Evolutionary conservation across 371 early-diverging fungal species (phyloP).

Genomic region (Conidiobolus coronatus): DNA sequence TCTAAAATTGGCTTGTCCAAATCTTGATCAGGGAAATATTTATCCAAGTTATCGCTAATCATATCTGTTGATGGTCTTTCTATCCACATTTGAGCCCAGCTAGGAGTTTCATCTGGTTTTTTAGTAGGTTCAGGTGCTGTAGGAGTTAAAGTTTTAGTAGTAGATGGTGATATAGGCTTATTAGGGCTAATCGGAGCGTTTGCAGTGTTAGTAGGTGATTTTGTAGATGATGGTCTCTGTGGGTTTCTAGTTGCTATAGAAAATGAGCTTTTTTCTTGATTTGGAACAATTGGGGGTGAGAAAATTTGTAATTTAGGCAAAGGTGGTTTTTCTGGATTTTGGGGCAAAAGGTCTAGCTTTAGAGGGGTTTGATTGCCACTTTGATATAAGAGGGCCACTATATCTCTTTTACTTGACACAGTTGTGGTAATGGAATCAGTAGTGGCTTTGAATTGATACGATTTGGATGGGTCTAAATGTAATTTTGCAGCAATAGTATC

Average conservation of each 20-base stretch:
- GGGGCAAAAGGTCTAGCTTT: too few species aligned
- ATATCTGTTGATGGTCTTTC: constrained; percentile 53
- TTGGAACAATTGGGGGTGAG: not conserved
- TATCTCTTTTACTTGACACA: too few species aligned
- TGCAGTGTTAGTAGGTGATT: not conserved
- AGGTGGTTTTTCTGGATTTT: too few species aligned
- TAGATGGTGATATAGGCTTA: not conserved
- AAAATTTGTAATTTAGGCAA: too few species aligned
- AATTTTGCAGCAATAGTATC: not conserved
- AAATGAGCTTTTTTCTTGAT: not conserved
- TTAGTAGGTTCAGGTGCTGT: not conserved
- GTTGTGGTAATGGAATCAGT: not conserved
- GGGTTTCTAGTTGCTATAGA: not conserved
- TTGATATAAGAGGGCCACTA: too few species aligned
- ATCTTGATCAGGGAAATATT: constrained; percentile 54
- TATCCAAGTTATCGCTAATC: constrained; percentile 41
- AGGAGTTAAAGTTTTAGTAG: not conserved
- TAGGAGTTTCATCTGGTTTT: not conserved
- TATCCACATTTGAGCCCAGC: constrained; percentile 17
- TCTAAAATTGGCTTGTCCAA: constrained; percentile 45
- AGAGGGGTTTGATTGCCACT: too few species aligned
- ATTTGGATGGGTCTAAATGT: not conserved
- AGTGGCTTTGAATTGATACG: not conserved
- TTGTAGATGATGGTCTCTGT: not conserved
- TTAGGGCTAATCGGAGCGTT: too few species aligned